phyloP scores from a whole-genome alignment of 225 moss, liverwort and hornwort genomes.

The Sphagnum contortum region DNA sequence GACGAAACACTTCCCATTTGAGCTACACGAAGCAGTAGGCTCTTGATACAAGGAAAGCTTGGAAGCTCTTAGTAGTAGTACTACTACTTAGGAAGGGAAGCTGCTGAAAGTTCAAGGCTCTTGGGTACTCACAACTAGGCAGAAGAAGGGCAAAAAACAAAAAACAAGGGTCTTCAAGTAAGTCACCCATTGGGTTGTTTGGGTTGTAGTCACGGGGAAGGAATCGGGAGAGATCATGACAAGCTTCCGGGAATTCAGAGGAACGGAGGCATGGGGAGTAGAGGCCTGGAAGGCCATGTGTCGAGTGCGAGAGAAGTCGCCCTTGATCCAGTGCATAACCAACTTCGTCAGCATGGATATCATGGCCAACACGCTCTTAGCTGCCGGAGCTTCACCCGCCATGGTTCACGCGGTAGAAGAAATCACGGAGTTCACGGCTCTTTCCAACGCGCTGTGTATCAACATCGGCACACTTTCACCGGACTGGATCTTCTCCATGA shows the following conservation, averaged over 20 bases:
- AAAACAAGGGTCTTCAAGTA: too few species aligned
- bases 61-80: too few species aligned
- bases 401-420: constrained; percentile 98
- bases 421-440: constrained; percentile 77
- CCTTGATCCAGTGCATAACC: constrained; percentile 87
- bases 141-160: too few species aligned
- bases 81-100: too few species aligned
- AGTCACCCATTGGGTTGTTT: too few species aligned
- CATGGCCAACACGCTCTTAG: constrained; percentile 90
- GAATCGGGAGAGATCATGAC: constrained; percentile 35
- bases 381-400: constrained; percentile 88
- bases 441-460: constrained; percentile 91
- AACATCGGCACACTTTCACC: constrained; percentile 92
- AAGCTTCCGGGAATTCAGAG: constrained; percentile 88
- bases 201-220: too few species aligned
- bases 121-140: too few species aligned
- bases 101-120: too few species aligned
- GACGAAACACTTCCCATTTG: too few species aligned
- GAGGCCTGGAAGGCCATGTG: constrained; percentile 94
- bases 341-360: constrained; percentile 99
- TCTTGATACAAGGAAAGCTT: too few species aligned
- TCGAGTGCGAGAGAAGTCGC: constrained; percentile 68
- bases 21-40: too few species aligned
- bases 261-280: constrained; percentile 81
- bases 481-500: constrained; percentile 96